Evolutionary conservation across 768 basidiomycete species (phyloP).

Genomic region (Boletales sp.): DNA sequence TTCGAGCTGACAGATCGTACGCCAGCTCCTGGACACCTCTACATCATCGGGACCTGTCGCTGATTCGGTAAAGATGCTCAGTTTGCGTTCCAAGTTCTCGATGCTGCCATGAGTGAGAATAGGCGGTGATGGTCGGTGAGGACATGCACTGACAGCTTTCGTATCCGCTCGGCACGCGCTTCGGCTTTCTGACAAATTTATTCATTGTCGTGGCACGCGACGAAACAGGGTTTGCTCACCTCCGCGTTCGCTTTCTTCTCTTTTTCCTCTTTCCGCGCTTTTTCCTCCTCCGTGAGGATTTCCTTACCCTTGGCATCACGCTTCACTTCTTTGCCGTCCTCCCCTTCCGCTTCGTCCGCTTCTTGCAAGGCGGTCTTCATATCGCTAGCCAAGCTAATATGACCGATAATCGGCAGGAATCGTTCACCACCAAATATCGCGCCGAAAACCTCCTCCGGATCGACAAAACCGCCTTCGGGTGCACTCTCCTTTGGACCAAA

Average conservation of each 20-base stretch:
- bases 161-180: constrained; percentile 69
- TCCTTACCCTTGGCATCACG: constrained; percentile 54
- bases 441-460: constrained; percentile 79
- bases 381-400: constrained; percentile 82
- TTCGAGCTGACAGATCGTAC: constrained; percentile 74
- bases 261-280: constrained; percentile 70
- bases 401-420: constrained; percentile 84
- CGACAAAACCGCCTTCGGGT: constrained; percentile 81
- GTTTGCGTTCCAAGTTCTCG: constrained; percentile 74
- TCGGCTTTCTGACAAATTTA: constrained; percentile 61
- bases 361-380: constrained; percentile 94
- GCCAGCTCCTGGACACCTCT: constrained; percentile 70
- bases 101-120: constrained; percentile 31
- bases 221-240: constrained; percentile 36
- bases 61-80: constrained; percentile 85
- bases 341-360: constrained; percentile 64
- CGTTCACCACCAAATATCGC: constrained; percentile 88
- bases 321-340: constrained; percentile 36
- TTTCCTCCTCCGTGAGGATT: constrained; percentile 66
- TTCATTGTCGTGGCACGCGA: constrained; percentile 4
- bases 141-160: constrained; percentile 46
- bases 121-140: background rate
- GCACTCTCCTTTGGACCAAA: constrained; percentile 83
- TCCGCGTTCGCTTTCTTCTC: constrained; percentile 62
- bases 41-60: constrained; percentile 65